These are phyloP conservation scores for Cryphonectria naterciae DNA, from an alignment of 2,329 filamentous ascomycete species.

Conservation along the genomic window DNA sequence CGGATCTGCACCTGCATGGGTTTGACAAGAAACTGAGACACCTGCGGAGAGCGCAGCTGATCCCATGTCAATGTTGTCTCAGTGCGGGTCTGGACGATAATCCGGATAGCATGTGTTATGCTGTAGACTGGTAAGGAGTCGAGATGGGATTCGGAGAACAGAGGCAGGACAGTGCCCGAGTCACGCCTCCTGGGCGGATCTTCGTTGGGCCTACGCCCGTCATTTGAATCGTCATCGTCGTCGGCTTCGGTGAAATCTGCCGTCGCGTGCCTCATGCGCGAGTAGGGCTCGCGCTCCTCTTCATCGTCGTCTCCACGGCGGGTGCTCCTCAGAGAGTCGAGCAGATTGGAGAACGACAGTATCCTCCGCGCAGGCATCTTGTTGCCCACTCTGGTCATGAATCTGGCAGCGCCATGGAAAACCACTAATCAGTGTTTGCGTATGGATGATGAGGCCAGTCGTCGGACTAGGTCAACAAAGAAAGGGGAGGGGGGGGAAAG, in stretches of 20 bases:
- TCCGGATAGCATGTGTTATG: slow-evolving; percentile 86
- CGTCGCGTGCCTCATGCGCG: slow-evolving; percentile 56
- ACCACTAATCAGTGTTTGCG: background rate
- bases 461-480: background rate
- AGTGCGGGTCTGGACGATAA: slow-evolving; percentile 80
- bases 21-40: slow-evolving; percentile 94
- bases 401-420: slow-evolving; percentile 27
- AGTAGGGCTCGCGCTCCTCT: slow-evolving; percentile 37
- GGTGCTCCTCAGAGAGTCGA: slow-evolving; percentile 39
- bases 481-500: background rate
- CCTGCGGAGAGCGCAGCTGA: slow-evolving; percentile 90
- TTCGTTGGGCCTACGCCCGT: slow-evolving; percentile 40
- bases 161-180: slow-evolving; percentile 60
- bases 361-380: slow-evolving; percentile 36
- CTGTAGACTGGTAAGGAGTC: slow-evolving; percentile 88
- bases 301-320: slow-evolving; percentile 31
- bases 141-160: slow-evolving; percentile 79
- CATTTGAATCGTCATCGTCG: slow-evolving; percentile 53
- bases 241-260: slow-evolving; percentile 70
- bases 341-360: slow-evolving; percentile 37
- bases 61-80: slow-evolving; percentile 95
- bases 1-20: slow-evolving; percentile 91
- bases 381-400: slow-evolving; percentile 33
- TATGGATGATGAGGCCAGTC: background rate
- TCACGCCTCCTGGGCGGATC: slow-evolving; percentile 36